phyloP scores from a whole-genome alignment of 495 filamentous ascomycete species.

The Neurospora terricola region DNA sequence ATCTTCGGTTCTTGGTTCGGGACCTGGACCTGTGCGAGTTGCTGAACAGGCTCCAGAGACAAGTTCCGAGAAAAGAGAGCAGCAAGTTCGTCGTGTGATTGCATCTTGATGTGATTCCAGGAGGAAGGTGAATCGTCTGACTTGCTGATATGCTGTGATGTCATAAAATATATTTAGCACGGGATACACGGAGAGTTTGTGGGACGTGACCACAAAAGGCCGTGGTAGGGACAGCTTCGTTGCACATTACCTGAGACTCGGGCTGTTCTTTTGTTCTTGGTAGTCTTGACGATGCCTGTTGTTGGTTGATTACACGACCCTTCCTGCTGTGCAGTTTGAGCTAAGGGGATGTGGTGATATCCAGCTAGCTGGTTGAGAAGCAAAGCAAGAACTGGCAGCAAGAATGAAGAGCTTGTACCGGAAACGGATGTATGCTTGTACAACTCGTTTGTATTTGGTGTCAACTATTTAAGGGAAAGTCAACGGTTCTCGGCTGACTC shows the following conservation, averaged over 20 bases:
- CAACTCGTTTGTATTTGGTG: not conserved
- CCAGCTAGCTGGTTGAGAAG: not conserved
- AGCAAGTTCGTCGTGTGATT: constrained; percentile 55
- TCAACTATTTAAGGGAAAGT: not conserved
- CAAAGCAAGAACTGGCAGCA: not conserved
- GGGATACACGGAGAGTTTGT: not conserved
- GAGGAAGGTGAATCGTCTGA: not conserved
- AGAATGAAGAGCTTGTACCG: not conserved
- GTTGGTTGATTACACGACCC: not conserved
- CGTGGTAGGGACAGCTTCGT: not conserved
- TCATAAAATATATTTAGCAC: not conserved
- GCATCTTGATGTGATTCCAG: constrained; percentile 28
- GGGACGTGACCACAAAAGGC: not conserved
- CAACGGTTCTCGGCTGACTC: not conserved
- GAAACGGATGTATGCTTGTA: not conserved
- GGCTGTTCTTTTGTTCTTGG: not conserved
- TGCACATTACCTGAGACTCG: not conserved
- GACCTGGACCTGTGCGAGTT: constrained; percentile 18
- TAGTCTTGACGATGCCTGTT: not conserved
- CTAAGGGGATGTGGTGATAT: not conserved
- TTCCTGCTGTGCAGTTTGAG: not conserved
- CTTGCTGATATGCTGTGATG: not conserved
- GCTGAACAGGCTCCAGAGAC: constrained; percentile 34
- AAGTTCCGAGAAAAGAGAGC: constrained; percentile 58
- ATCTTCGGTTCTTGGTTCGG: constrained; percentile 28